Conservation (phyloP, 441 rosid genomes). For the Croton laevigatus region DNA sequence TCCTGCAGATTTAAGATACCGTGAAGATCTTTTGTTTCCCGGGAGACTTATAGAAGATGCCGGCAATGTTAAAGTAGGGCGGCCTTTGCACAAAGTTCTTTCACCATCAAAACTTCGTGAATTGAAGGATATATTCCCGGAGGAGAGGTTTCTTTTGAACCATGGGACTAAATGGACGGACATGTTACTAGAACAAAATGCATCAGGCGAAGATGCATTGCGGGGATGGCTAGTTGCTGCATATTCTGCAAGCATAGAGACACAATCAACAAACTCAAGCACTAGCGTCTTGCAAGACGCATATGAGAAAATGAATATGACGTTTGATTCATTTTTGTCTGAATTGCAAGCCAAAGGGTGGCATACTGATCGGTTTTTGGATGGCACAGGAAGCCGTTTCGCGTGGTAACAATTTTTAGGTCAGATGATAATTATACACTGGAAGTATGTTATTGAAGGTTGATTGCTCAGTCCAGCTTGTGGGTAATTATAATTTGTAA, state of each 20-base stretch:
- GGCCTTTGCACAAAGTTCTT: conserved; percentile 54
- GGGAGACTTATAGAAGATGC: conserved; percentile 77
- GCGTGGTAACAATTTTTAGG: conserved; percentile 36
- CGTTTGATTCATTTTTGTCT: conserved; percentile 49
- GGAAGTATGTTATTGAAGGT: neutral
- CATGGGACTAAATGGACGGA: conserved; percentile 57
- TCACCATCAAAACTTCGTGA: conserved; percentile 65
- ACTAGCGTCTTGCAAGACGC: conserved; percentile 49
- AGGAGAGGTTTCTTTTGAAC: conserved; percentile 70
- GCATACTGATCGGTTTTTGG: conserved; percentile 88
- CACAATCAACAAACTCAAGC: conserved; percentile 32
- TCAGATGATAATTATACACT: conserved; percentile 6
- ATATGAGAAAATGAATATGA: conserved; percentile 54
- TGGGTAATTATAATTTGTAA: neutral
- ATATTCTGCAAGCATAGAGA: conserved; percentile 44
- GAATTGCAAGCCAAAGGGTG: conserved; percentile 83
- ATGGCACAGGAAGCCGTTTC: conserved; percentile 78
- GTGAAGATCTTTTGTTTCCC: conserved; percentile 76
- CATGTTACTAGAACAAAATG: conserved; percentile 77
- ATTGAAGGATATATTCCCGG: conserved; percentile 56
- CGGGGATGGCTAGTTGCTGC: conserved; percentile 98
- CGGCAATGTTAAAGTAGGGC: conserved; percentile 85
- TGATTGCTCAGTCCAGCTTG: neutral
- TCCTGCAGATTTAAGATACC: conserved; percentile 80
- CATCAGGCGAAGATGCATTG: conserved; percentile 86